Base-by-base conservation (phyloP, 441 rosid species). In the Iberis amara region DNA sequence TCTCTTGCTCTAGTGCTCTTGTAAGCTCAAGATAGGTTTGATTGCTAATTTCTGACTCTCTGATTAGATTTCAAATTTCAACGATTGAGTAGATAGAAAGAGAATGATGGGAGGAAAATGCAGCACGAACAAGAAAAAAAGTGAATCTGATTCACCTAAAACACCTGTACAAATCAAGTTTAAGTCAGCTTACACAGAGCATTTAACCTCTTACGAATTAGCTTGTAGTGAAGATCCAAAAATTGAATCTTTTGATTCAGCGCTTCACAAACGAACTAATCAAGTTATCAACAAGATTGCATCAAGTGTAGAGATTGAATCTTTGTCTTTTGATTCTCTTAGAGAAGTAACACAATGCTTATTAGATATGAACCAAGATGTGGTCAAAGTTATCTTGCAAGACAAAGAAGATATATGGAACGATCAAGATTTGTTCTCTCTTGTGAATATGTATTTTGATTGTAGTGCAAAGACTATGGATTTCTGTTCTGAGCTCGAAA, bases 341-440 rank as follows among this genome's bases (percentile, higher is more conserved):
- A 67, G 39, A 46, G 84, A 79, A 68, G 84, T 82, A n/a, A 82
- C 75, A 0, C 74, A 63, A 9, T 65, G 77, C 47, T 71, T 82
- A 33, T 76, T 82, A 12, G 86, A 79, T 18, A 78, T 77, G 83
- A 80, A 81, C 55, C 81, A 76, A 61, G 87, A 74, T 28, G 82
- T 72, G 6, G 87, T 61, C 43, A 72, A 72, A 39, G 73, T 79
- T 47, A 79, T 82, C 32, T 62, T 79, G 11, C 78, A 79, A 15
- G 57, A 66, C 59, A 75, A 79, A 57, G 64, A 73, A 23, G 89
- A 79, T 43, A 74, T 76, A 55, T 82, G 86, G 89, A 71, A 65
- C 47, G 78, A 72, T 54, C 71, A 68, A 21, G 83, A 76, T 11
- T 62, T 82, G 66, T 78, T 74, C 32, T 71, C 63, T 32, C 70